phyloP scores from a whole-genome alignment of 208 protist genomes.

The Leishmania turanica region DNA sequence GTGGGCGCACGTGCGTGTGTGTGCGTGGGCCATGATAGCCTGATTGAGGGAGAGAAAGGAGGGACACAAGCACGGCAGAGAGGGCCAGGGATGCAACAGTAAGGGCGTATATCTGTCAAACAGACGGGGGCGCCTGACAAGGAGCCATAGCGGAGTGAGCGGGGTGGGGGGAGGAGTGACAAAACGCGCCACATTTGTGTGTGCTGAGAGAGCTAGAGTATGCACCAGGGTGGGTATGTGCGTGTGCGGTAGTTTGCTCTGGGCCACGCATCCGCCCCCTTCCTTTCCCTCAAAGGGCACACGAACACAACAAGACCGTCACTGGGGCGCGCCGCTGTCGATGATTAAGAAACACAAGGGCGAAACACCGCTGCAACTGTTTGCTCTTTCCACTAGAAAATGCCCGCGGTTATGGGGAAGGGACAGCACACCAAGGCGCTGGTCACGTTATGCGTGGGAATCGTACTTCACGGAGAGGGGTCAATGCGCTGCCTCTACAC shows the following conservation, averaged over 20 bases:
- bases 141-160: background rate
- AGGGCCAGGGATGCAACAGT: background rate
- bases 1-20: background rate
- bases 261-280: background rate
- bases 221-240: background rate
- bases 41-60: background rate
- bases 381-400: background rate
- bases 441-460: background rate
- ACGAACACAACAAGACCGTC: background rate
- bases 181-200: background rate
- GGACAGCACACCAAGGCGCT: background rate
- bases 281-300: background rate
- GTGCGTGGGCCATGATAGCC: background rate
- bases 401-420: background rate
- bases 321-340: background rate
- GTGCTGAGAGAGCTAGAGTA: background rate
- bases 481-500: background rate
- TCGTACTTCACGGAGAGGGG: background rate
- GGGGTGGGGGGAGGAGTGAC: background rate
- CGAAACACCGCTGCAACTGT: background rate
- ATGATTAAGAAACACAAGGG: background rate
- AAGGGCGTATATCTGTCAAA: too few relatives aligned
- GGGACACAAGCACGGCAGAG: background rate
- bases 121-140: background rate
- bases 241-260: background rate